phyloP scores from a whole-genome alignment of 2,329 filamentous ascomycete genomes.

The Neoarthrinium moseri region DNA sequence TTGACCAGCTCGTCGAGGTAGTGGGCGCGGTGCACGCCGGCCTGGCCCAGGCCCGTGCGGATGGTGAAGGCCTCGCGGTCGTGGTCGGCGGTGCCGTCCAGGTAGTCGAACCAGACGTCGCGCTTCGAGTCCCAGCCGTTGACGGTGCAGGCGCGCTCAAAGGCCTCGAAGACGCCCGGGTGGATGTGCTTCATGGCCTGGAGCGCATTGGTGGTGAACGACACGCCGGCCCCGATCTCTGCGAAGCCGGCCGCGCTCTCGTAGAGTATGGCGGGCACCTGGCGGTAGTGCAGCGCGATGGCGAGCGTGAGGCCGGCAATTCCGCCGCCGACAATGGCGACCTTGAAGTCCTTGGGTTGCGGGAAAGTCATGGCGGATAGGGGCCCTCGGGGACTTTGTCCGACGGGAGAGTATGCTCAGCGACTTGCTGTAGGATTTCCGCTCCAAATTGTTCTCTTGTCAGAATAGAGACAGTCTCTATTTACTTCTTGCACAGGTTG shows the following conservation, averaged over 20 bases:
- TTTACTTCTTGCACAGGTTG: no score
- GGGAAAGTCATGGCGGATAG: not conserved
- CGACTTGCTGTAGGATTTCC: no score
- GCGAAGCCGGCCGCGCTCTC: slow-evolving; percentile 31
- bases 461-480: no score
- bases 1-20: slow-evolving; percentile 38
- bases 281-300: slow-evolving; percentile 27
- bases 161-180: slow-evolving; percentile 23
- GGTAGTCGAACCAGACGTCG: slow-evolving; percentile 11
- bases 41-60: slow-evolving; percentile 7
- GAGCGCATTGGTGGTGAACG: slow-evolving; percentile 32
- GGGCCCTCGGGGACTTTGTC: no score
- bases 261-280: slow-evolving; percentile 32
- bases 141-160: slow-evolving; percentile 12
- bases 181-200: slow-evolving; percentile 29
- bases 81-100: slow-evolving; percentile 8
- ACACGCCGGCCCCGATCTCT: slow-evolving; percentile 37
- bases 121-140: slow-evolving; percentile 9
- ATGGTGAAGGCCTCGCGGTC: slow-evolving; percentile 1
- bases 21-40: slow-evolving; percentile 33
- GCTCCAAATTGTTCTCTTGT: no score
- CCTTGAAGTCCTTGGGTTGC: slow-evolving; percentile 22
- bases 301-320: slow-evolving; percentile 37
- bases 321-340: slow-evolving; percentile 39
- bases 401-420: no score